A percentile compares a stretch with the other conserved stretches of the same genome.
phyloP scores from a whole-genome alignment of 352 stramenopile species.

The Phytophthora sojae region DNA sequence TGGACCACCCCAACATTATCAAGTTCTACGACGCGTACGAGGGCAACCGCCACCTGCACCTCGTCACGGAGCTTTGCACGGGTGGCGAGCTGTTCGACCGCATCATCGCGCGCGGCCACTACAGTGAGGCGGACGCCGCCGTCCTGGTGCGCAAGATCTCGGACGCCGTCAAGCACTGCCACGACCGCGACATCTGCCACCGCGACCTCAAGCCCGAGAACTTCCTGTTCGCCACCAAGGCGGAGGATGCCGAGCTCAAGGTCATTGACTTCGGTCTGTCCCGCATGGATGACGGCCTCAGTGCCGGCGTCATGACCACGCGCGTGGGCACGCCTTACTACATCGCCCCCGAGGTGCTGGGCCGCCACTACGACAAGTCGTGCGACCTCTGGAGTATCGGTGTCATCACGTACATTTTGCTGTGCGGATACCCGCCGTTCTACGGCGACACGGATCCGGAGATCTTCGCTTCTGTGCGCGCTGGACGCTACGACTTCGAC shows the following conservation, averaged over 20 bases:
- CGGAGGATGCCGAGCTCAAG: conserved; percentile 95
- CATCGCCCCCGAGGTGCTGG: conserved; percentile 95
- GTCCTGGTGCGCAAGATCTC: conserved; percentile 97
- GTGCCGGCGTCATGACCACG: conserved; percentile 93
- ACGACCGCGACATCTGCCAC: conserved; percentile 98
- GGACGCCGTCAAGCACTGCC: conserved; percentile 96
- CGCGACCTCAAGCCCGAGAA: conserved; percentile 98
- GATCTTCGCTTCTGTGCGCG: conserved; percentile 88
- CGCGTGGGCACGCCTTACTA: conserved; percentile 97
- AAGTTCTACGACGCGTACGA: conserved; percentile 98
- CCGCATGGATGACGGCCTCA: conserved; percentile 89
- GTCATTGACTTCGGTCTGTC: conserved; percentile 99
- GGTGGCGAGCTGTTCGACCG: conserved; percentile 97
- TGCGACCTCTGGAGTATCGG: conserved; percentile 97
- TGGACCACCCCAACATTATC: conserved; percentile 98
- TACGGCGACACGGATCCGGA: conserved; percentile 94
- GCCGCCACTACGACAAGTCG: conserved; percentile 95
- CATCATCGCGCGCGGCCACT: conserved; percentile 93
- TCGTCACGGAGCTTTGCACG: conserved; percentile 98
- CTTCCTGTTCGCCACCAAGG: conserved; percentile 94
- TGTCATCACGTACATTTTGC: conserved; percentile 96
- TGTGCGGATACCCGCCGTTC: conserved; percentile 97
- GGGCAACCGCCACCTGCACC: conserved; percentile 95
- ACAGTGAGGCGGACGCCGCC: conserved; percentile 97
- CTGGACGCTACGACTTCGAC: conserved; percentile 87